These are phyloP conservation scores for Phytophthora fragariae DNA, from an alignment of 352 stramenopile species.

Conservation along the genomic window DNA sequence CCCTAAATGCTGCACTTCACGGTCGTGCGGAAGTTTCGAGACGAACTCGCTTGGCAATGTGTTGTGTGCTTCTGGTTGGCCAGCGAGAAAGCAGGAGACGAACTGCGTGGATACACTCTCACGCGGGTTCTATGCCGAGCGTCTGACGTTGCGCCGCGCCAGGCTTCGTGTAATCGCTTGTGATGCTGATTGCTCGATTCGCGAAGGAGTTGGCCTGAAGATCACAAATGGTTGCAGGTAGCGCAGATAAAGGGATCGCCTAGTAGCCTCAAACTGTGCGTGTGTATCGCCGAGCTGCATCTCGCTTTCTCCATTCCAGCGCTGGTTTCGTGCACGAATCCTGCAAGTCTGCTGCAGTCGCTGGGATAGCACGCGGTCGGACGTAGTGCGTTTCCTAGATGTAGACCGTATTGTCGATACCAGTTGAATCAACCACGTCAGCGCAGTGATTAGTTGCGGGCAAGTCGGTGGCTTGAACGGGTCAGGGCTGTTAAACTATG, in stretches of 20 bases:
- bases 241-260: too few species aligned
- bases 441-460: background rate
- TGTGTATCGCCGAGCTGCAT: too few species aligned
- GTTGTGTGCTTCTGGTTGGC: constrained; percentile 21
- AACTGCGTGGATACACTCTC: background rate
- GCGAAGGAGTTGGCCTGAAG: background rate
- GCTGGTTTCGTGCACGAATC: too few species aligned
- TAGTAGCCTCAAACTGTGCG: too few species aligned
- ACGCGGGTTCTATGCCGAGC: constrained; percentile 15
- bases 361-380: background rate
- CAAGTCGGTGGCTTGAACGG: background rate
- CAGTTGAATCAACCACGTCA: too few species aligned
- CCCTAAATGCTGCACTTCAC: too few species aligned
- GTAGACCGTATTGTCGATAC: too few species aligned
- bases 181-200: constrained; percentile 2
- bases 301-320: too few species aligned
- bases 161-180: constrained; percentile 22
- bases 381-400: background rate
- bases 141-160: constrained; percentile 20
- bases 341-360: too few species aligned
- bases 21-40: background rate
- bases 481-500: too few species aligned
- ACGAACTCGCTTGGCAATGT: constrained; percentile 2
- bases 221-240: too few species aligned
- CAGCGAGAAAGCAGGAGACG: constrained; percentile 4